phyloP scores from a whole-genome alignment of 768 basidiomycete species.

The Kondoa subrosea region DNA sequence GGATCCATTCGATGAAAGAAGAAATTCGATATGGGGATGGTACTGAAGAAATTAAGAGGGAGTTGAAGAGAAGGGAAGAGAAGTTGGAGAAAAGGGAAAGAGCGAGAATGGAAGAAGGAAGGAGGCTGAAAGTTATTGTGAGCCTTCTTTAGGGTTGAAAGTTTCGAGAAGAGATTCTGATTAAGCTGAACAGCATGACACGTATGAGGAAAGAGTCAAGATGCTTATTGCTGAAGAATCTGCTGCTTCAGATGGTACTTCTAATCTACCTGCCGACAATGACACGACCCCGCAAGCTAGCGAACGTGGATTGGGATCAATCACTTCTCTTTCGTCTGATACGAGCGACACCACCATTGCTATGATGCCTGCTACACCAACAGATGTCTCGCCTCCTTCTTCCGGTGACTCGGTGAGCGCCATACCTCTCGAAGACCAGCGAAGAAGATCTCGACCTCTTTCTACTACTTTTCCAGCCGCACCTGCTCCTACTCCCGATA shows the following conservation, averaged over 20 bases:
- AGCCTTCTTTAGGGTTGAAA: constrained; percentile 32
- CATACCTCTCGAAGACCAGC: neutral
- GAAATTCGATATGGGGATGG: constrained; percentile 36
- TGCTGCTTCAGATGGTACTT: neutral
- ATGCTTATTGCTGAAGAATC: constrained; percentile 40
- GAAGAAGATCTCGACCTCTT: neutral
- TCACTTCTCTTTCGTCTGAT: neutral
- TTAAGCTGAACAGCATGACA: constrained; percentile 52
- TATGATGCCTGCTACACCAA: neutral
- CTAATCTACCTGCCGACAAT: neutral
- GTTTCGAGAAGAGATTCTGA: constrained; percentile 3
- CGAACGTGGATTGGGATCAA: neutral
- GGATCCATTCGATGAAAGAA: constrained; percentile 6
- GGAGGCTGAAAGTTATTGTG: constrained; percentile 70
- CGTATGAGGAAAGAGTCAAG: constrained; percentile 85
- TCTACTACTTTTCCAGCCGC: neutral
- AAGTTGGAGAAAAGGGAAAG: constrained; percentile 49
- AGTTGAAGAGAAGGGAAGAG: constrained; percentile 28
- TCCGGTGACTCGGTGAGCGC: neutral
- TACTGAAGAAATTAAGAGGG: constrained; percentile 42
- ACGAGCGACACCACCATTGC: neutral
- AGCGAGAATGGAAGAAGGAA: constrained; percentile 82
- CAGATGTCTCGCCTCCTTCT: neutral
- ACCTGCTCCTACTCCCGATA: neutral
- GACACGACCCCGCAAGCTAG: neutral